Conservation (phyloP, 305 asterid genomes). For the Solanum hybrid region DNA sequence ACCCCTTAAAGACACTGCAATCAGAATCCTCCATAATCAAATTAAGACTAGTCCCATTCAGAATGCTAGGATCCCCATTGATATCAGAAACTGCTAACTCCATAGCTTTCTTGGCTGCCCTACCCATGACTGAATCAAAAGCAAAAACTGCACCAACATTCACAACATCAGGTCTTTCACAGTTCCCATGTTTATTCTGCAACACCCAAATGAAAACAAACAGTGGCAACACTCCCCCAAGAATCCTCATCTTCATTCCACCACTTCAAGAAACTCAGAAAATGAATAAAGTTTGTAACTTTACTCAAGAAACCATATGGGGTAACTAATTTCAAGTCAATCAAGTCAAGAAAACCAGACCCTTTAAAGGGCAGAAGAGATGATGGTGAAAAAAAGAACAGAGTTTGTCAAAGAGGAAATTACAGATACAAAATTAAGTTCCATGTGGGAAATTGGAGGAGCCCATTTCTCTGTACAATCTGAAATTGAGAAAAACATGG, state of each 20-base stretch:
- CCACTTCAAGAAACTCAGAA: not conserved
- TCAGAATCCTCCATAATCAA: conserved; percentile 20
- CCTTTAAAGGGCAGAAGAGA: not conserved
- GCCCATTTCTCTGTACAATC: not conserved
- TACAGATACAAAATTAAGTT: not conserved
- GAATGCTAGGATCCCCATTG: conserved; percentile 18
- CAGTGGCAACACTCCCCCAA: not conserved
- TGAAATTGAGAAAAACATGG: not conserved
- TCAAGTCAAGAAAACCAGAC: not conserved
- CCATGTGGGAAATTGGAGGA: not conserved
- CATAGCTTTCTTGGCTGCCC: conserved; percentile 29
- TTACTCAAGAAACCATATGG: not conserved
- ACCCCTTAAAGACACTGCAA: conserved; percentile 27
- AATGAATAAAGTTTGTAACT: not conserved
- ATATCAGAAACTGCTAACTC: conserved; percentile 26
- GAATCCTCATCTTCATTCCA: conserved; percentile 7
- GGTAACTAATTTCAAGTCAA: not conserved
- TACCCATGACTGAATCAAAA: conserved; percentile 23
- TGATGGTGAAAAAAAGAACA: not conserved
- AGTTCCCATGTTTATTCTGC: conserved; percentile 3
- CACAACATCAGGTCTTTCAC: conserved; percentile 19
- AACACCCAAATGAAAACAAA: not conserved
- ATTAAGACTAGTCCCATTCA: conserved; percentile 22
- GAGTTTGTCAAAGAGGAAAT: not conserved
- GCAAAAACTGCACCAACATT: conserved; percentile 27